These are phyloP conservation scores for Pleurotus salmoneostramineus DNA, from an alignment of 768 basidiomycete genomes.

Conservation along the genomic window DNA sequence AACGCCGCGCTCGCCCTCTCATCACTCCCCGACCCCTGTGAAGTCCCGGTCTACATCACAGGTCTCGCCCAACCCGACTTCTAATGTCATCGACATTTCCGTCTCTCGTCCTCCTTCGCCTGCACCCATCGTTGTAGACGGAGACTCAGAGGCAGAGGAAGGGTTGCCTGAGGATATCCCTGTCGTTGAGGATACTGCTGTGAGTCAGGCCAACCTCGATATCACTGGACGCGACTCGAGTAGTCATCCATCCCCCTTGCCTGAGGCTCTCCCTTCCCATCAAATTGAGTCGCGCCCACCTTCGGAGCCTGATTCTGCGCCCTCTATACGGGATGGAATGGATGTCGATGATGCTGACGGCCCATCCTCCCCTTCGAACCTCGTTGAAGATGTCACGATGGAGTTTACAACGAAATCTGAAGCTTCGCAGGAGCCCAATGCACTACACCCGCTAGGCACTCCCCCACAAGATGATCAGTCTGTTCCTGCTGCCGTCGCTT, in stretches of 20 bases:
- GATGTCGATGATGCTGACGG: background rate
- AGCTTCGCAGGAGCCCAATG: background rate
- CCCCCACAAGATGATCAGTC: background rate
- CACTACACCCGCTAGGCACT: background rate
- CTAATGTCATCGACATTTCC: slow-evolving; percentile 7
- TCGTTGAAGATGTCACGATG: too few species aligned
- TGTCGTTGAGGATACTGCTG: background rate
- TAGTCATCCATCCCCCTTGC: too few species aligned
- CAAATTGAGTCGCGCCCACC: too few species aligned
- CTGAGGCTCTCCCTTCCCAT: too few species aligned
- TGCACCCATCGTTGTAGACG: background rate
- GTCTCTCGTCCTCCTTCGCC: slow-evolving; percentile 5
- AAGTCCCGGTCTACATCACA: slow-evolving; percentile 9
- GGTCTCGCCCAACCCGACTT: slow-evolving; percentile 9
- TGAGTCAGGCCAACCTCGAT: background rate
- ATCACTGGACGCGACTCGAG: background rate
- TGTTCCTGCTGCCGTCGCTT: background rate
- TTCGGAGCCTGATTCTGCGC: too few species aligned
- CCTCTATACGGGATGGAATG: background rate
- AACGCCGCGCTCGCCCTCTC: slow-evolving; percentile 10
- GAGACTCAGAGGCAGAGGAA: background rate
- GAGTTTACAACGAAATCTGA: background rate
- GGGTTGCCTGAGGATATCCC: background rate
- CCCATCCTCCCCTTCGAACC: background rate
- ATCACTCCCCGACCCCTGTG: slow-evolving; percentile 10